Conservation (phyloP, 139 green algal genomes). For the Picochlorum sp. region DNA sequence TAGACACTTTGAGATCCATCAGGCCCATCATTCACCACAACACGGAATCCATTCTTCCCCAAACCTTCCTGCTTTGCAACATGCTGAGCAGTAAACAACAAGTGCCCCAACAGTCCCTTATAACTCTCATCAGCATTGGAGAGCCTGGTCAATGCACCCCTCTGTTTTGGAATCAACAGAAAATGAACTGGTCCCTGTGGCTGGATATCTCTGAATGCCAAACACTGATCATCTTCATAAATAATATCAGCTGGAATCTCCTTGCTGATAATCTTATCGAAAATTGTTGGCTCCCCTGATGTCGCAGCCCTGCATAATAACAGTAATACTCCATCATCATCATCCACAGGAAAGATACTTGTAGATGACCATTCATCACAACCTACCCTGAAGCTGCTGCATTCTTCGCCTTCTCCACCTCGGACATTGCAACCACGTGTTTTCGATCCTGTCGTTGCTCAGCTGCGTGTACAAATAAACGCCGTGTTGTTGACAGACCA, state of each 20-base stretch:
- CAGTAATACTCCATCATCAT: no score
- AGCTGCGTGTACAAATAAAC: no score
- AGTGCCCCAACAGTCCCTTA: conserved; percentile 79
- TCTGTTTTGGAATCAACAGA: conserved; percentile 84
- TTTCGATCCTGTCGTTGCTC: conserved; percentile 17
- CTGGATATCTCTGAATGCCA: conserved; percentile 91
- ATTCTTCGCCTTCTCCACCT: conserved; percentile 18
- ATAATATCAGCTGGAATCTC: conserved; percentile 80
- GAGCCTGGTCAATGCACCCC: conserved; percentile 65
- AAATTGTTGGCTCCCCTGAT: conserved; percentile 68
- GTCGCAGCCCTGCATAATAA: conserved; percentile 14
- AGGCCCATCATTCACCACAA: conserved; percentile 85
- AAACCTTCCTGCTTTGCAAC: conserved; percentile 59
- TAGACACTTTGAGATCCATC: conserved; percentile 81
- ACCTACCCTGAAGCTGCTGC: conserved; percentile 25
- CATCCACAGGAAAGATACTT: no score
- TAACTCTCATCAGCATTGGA: conserved; percentile 64
- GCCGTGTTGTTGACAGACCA: no score
- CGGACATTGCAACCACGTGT: conserved; percentile 9
- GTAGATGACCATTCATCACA: neutral
- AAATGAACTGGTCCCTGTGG: conserved; percentile 86
- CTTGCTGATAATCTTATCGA: conserved; percentile 94
- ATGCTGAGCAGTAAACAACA: conserved; percentile 76
- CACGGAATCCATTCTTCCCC: conserved; percentile 69
- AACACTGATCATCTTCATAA: conserved; percentile 87